phyloP scores from a whole-genome alignment of 2,329 filamentous ascomycete genomes.

The Dactylella cylindrospora region DNA sequence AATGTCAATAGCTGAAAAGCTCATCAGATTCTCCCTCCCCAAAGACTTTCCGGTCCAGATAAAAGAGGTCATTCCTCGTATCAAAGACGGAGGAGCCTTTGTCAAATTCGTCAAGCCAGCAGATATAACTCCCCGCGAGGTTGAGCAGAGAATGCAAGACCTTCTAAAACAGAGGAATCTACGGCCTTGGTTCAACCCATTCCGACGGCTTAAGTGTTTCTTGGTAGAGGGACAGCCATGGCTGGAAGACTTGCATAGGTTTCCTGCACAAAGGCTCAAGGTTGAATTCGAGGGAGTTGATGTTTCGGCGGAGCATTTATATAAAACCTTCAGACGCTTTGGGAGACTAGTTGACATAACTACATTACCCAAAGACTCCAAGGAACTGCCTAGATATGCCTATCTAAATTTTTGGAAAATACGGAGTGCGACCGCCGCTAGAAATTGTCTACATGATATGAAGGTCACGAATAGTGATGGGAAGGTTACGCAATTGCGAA shows the following conservation, averaged over 20 bases:
- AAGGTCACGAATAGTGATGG: constrained; percentile 65
- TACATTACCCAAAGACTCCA: constrained; percentile 80
- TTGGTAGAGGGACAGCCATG: constrained; percentile 83
- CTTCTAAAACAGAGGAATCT: constrained; percentile 70
- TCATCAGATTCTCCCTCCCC: constrained; percentile 64
- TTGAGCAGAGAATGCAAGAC: constrained; percentile 64
- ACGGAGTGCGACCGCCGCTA: constrained; percentile 79
- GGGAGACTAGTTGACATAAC: constrained; percentile 87
- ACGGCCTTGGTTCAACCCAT: constrained; percentile 87
- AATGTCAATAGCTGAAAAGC: constrained; percentile 57
- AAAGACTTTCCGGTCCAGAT: constrained; percentile 60
- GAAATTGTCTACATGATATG: constrained; percentile 88
- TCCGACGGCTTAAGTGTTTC: constrained; percentile 68
- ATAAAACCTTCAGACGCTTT: constrained; percentile 82
- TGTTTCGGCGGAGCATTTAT: constrained; percentile 81
- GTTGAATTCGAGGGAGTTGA: constrained; percentile 83
- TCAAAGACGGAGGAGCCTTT: constrained; percentile 91
- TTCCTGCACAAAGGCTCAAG: constrained; percentile 72
- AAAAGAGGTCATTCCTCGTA: constrained; percentile 76
- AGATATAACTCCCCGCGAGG: constrained; percentile 56
- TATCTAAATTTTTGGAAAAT: constrained; percentile 73
- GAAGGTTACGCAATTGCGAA: constrained; percentile 66
- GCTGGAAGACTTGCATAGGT: constrained; percentile 86
- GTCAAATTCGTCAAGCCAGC: constrained; percentile 71
- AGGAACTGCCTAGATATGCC: constrained; percentile 77